Base-by-base conservation (phyloP, 2,329 filamentous ascomycete genomes). In the Cladophialophora yegresii region DNA sequence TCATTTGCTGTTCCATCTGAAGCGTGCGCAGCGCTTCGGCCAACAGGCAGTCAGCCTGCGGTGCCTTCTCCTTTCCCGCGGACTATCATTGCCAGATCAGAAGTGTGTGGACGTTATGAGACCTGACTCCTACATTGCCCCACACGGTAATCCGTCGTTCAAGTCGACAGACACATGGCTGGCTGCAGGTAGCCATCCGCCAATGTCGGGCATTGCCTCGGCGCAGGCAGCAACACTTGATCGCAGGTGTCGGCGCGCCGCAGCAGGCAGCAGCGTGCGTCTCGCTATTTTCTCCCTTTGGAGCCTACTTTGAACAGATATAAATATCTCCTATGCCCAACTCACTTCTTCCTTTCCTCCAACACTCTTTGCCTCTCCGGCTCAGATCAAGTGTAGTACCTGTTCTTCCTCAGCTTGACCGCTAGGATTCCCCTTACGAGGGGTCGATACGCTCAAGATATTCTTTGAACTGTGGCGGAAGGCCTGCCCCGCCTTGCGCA, bases 321-420 rank as follows among this genome's bases (percentile, higher is more conserved):
- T 50, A 50, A 50, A 50, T 50, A 50, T 26, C 45, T 13, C 4
- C 9, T 16, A 6, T 50, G 12, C 51, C 51, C 5, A 23, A 30
- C 3, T 3, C 12, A 10, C 28, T 33, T 26, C 28, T 30, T 54
- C 30, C 33, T 28, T 33, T 54, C 51, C 33, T 8, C 16, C 51
- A 54, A n/a, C 45, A 33, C 53, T 26, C 57, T 62, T 59, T 50
- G 49, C 45, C 40, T 50, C 20, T 83, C 82, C 78, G 79, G 81
- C 79, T 73, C 78, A 91, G 89, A 92, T 92, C 89, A 91, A 91
- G 88, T 92, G 88, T 91, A 92, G 89, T 91, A 91, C 90, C 89
- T 91, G 89, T 92, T 92, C 89, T 92, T 92, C 47, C 90, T 91
- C 87, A 93, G 90, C 92, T 92, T 93, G 92, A 92, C 92, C 87